These are phyloP conservation scores for Pseudisothecium myosuroides DNA, from an alignment of 225 moss, liverwort and hornwort species.

Conservation along the genomic window DNA sequence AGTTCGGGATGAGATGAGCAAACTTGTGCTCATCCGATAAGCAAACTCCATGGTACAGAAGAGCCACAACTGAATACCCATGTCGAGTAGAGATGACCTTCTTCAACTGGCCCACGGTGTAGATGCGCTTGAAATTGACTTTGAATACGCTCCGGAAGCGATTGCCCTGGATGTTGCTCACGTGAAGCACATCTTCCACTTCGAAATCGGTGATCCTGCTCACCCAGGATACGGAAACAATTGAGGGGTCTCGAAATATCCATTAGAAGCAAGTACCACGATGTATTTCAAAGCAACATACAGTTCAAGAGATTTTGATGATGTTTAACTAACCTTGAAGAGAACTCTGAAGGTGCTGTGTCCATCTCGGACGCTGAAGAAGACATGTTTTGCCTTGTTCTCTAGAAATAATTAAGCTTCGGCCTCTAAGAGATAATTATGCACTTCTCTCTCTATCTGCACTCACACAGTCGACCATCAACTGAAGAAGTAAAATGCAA, in stretches of 20 bases:
- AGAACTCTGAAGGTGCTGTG: not conserved
- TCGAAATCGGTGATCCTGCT: not conserved
- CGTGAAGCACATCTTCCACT: not conserved
- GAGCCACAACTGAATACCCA: not conserved
- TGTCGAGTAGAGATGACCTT: not conserved
- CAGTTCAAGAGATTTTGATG: not conserved
- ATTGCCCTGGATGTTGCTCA: not conserved
- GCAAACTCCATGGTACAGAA: not conserved
- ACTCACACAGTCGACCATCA: no score
- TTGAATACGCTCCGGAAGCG: not conserved
- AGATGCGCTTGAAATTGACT: not conserved
- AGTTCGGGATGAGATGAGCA: not conserved
- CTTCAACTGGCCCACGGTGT: not conserved
- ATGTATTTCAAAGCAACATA: not conserved
- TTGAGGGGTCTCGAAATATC: no score
- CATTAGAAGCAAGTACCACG: not conserved
- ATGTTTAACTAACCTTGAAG: no score
- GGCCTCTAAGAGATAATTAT: not conserved
- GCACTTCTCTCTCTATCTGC: not conserved
- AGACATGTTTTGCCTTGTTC: not conserved
- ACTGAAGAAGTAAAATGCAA: not conserved
- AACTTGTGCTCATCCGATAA: not conserved
- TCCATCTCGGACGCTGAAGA: not conserved
- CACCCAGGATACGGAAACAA: not conserved
- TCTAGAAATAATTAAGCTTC: not conserved